Conservation (phyloP, 129 eudicot genomes). For the Flaveria sonorensis region DNA sequence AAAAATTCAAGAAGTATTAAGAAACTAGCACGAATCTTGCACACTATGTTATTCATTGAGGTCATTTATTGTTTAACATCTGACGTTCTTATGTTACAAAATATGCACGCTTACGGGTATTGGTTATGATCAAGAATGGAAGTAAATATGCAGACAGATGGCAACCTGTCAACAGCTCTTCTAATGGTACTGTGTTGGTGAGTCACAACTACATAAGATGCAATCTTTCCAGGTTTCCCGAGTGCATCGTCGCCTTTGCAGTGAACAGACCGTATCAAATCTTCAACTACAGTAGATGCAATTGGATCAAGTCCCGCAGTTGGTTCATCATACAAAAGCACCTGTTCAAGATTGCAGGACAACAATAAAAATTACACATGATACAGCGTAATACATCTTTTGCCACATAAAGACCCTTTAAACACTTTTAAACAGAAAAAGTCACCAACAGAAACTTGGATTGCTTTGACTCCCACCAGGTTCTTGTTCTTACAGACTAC, state of each 20-base stretch:
- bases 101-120: neutral
- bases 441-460: neutral
- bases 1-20: slow-evolving; percentile 3
- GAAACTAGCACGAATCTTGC: neutral
- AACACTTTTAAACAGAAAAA: neutral
- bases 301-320: slow-evolving; percentile 99
- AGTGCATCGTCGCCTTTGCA: slow-evolving; percentile 72
- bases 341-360: slow-evolving; percentile 50
- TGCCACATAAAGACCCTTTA: neutral
- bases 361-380: neutral
- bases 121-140: neutral
- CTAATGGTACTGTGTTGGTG: slow-evolving; percentile 95
- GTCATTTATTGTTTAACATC: neutral
- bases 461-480: neutral
- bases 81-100: neutral
- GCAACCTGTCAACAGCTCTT: slow-evolving; percentile 96
- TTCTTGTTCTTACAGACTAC: neutral
- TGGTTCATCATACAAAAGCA: slow-evolving; percentile 91
- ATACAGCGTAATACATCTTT: neutral
- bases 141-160: slow-evolving; percentile 10
- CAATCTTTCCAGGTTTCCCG: slow-evolving; percentile 82
- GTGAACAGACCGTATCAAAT: slow-evolving; percentile 94
- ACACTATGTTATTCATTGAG: neutral
- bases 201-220: slow-evolving; percentile 89
- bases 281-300: slow-evolving; percentile 98